Conservation (phyloP, 2,329 filamentous ascomycete genomes). For the Botryotinia calthae region DNA sequence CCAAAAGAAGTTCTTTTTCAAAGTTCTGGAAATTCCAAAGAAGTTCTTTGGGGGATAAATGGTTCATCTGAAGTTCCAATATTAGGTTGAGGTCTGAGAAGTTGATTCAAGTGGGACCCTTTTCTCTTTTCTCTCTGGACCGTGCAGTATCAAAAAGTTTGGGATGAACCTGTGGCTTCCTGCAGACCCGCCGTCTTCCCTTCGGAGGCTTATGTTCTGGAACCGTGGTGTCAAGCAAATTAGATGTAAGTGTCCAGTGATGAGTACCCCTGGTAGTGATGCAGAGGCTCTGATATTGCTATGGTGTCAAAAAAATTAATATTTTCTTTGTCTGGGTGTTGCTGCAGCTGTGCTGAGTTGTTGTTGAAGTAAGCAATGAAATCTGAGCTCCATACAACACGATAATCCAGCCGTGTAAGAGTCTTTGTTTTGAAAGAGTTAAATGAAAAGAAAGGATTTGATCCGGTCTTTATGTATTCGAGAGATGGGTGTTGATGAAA, state of each 20-base stretch:
- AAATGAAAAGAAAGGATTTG: slow-evolving; percentile 34
- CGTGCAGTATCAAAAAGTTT: slow-evolving; percentile 35
- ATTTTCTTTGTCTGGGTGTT: slow-evolving; percentile 20
- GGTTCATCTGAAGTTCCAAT: slow-evolving; percentile 34
- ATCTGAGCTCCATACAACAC: slow-evolving; percentile 13
- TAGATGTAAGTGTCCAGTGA: slow-evolving; percentile 33
- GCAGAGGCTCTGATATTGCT: slow-evolving; percentile 31
- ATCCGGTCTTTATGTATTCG: slow-evolving; percentile 37
- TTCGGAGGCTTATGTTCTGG: slow-evolving; percentile 34
- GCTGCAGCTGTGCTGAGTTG: slow-evolving; percentile 6
- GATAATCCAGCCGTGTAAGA: slow-evolving; percentile 23
- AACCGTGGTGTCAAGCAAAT: slow-evolving; percentile 31
- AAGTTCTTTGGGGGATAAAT: slow-evolving; percentile 29
- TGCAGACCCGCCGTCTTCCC: slow-evolving; percentile 33
- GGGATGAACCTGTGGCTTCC: slow-evolving; percentile 41
- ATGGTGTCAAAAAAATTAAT: slow-evolving; percentile 11
- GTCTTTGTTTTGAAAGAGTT: slow-evolving; percentile 35
- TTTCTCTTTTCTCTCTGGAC: slow-evolving; percentile 36
- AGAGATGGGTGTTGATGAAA: slow-evolving; percentile 18
- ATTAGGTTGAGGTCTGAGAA: slow-evolving; percentile 31
- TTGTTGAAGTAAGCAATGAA: slow-evolving; percentile 25
- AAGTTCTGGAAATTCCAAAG: slow-evolving; percentile 37
- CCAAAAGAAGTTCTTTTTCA: slow-evolving; percentile 24
- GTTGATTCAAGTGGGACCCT: slow-evolving; percentile 35
- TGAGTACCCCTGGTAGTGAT: slow-evolving; percentile 30